Percentiles rank a stretch among this genome's conserved stretches.
Evolutionary conservation across 164 flowering plant genomes (phyloP).

Genomic region (Akebia trifoliata): DNA sequence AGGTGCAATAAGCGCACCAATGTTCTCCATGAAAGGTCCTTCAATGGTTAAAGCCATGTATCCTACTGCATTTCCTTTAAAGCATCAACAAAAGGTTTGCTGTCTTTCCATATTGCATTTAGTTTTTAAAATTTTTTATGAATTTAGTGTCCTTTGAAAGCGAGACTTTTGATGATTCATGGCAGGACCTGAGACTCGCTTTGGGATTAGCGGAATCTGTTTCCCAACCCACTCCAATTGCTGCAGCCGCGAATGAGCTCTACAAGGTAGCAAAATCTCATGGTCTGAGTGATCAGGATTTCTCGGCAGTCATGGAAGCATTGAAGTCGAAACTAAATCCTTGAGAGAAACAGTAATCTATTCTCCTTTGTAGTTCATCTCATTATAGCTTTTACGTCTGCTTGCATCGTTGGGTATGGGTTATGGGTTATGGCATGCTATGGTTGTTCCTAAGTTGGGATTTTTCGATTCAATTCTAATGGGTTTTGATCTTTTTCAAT

Average conservation of each 20-base stretch:
- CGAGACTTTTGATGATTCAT: slow-evolving; percentile 2
- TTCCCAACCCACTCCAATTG: slow-evolving; percentile 82
- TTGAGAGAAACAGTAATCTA: slow-evolving; percentile 6
- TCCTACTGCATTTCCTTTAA: slow-evolving; percentile 86
- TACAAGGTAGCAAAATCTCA: slow-evolving; percentile 84
- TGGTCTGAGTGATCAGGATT: slow-evolving; percentile 77
- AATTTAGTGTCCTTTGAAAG: slow-evolving; percentile 5
- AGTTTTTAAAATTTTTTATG: neutral
- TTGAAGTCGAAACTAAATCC: slow-evolving; percentile 40
- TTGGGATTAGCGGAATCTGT: slow-evolving; percentile 30
- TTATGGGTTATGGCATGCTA: too few relatives aligned
- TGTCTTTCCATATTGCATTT: neutral
- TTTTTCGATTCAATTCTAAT: too few relatives aligned
- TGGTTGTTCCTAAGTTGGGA: too few relatives aligned
- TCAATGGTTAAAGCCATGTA: slow-evolving; percentile 77
- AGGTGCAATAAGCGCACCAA: slow-evolving; percentile 93
- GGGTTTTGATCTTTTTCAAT: too few relatives aligned
- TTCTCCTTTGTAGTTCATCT: neutral
- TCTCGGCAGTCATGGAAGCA: slow-evolving; percentile 90
- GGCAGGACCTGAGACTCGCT: slow-evolving; percentile 84
- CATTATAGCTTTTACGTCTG: neutral
- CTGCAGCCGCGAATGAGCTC: slow-evolving; percentile 88
- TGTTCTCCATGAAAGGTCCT: slow-evolving; percentile 86
- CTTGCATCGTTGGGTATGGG: neutral
- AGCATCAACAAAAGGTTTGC: slow-evolving; percentile 95